phyloP scores from a whole-genome alignment of 1,284 basidiomycete genomes.

The Cryptococcus sp. region DNA sequence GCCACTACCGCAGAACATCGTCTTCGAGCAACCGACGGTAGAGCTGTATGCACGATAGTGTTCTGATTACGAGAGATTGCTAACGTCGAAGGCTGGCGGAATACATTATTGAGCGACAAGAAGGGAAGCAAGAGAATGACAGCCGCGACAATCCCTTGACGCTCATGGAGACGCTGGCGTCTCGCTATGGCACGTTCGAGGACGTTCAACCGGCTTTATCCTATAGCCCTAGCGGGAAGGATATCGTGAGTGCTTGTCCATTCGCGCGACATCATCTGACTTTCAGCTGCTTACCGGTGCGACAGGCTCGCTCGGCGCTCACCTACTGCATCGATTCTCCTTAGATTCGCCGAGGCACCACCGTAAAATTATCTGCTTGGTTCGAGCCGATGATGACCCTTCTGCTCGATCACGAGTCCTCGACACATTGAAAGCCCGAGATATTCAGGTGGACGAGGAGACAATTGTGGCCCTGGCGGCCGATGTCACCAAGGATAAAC shows the following conservation, averaged over 20 bases:
- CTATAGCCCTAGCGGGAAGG: not conserved
- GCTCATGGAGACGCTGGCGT: slow-evolving; percentile 34
- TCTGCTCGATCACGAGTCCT: slow-evolving; percentile 21
- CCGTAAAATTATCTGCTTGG: slow-evolving; percentile 39
- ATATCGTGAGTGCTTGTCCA: slow-evolving; percentile 11
- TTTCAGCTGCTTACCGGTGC: slow-evolving; percentile 44
- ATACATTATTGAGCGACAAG: slow-evolving; percentile 18
- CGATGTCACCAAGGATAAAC: slow-evolving; percentile 6
- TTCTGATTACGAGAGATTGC: too few species aligned
- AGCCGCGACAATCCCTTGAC: slow-evolving; percentile 9
- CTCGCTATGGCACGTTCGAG: slow-evolving; percentile 29
- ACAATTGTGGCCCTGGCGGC: slow-evolving; percentile 10
- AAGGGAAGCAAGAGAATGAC: slow-evolving; percentile 2
- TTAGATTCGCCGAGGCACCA: slow-evolving; percentile 9
- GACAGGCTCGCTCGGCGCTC: slow-evolving; percentile 48
- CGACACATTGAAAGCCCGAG: slow-evolving; percentile 11
- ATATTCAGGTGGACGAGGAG: not conserved
- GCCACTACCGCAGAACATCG: slow-evolving; percentile 39
- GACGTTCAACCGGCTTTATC: not conserved
- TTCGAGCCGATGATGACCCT: slow-evolving; percentile 34
- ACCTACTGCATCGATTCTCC: slow-evolving; percentile 34
- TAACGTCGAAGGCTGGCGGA: slow-evolving; percentile 17
- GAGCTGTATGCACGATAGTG: slow-evolving; percentile 26
- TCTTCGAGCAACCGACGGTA: slow-evolving; percentile 46
- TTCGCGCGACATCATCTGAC: too few species aligned